Conservation (phyloP, 2,329 filamentous ascomycete species). For the Atkinsonella texensis region DNA sequence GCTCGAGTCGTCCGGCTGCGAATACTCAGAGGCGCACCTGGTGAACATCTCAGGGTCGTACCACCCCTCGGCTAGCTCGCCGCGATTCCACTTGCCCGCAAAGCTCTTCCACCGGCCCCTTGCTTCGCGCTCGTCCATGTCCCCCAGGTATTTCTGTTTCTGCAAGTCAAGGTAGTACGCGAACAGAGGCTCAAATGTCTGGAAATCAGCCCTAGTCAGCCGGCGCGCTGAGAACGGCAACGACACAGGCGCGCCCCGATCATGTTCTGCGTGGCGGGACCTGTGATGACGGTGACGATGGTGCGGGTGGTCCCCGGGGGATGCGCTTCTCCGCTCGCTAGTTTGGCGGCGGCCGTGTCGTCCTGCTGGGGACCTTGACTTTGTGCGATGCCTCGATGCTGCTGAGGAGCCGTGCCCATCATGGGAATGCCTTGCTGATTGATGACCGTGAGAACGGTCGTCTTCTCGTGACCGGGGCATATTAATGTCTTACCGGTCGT, state of each 20-base stretch:
- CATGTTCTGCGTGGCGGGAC: not conserved
- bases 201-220: constrained; percentile 59
- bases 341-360: not conserved
- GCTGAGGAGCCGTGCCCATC: not conserved
- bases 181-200: constrained; percentile 57
- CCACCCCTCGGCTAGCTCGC: constrained; percentile 81
- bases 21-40: constrained; percentile 20
- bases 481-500: not conserved
- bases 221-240: constrained; percentile 56
- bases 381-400: not conserved
- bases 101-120: constrained; percentile 92
- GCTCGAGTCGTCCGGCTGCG: constrained; percentile 4
- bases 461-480: not conserved
- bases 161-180: constrained; percentile 81
- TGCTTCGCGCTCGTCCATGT: constrained; percentile 61
- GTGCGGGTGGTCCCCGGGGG: constrained; percentile 11
- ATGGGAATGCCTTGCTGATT: not conserved
- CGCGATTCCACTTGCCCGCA: constrained; percentile 79
- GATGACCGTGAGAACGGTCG: too few relatives aligned
- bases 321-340: constrained; percentile 2
- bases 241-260: not conserved
- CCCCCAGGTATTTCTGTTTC: constrained; percentile 59
- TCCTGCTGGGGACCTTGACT: not conserved
- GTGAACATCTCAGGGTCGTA: constrained; percentile 68
- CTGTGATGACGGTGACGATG: constrained; percentile 13